phyloP scores from a whole-genome alignment of 495 filamentous ascomycete genomes.

The Tuber brumale region DNA sequence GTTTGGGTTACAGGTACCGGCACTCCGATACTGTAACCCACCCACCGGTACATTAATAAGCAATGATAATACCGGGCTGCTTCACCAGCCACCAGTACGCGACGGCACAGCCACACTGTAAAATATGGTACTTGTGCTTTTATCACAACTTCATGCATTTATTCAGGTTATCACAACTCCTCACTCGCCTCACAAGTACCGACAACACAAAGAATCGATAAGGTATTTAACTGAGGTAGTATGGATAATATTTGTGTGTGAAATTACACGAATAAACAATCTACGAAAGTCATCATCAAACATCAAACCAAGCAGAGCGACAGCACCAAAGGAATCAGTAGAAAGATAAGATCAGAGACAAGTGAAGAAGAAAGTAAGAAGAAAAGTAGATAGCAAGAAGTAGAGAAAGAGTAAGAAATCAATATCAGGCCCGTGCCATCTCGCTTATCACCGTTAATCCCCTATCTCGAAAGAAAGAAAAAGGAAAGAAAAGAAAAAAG shows the following conservation, averaged over 20 bases:
- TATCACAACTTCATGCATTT: background rate
- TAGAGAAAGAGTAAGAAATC: background rate
- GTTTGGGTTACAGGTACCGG: background rate
- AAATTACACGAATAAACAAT: background rate
- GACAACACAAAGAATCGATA: background rate
- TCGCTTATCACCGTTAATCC: background rate
- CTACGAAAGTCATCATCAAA: background rate
- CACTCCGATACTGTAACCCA: too few species aligned
- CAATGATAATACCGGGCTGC: background rate
- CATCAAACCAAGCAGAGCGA: background rate
- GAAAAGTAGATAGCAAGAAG: background rate
- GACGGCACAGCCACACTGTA: background rate
- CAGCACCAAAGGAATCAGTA: background rate
- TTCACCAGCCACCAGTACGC: background rate
- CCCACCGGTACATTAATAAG: background rate
- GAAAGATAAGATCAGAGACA: background rate
- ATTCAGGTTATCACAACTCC: background rate
- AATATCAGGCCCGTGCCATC: background rate
- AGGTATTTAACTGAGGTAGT: background rate
- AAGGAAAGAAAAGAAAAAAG: constrained; percentile 10
- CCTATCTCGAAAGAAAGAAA: background rate
- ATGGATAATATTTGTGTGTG: background rate
- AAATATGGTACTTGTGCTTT: background rate
- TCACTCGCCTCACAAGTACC: background rate
- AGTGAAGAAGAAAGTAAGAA: background rate